Percentiles rank a stretch among this genome's conserved stretches.
These are phyloP conservation scores for Halophytophthora polymorphica DNA, from an alignment of 352 stramenopile species.

Conservation along the genomic window DNA sequence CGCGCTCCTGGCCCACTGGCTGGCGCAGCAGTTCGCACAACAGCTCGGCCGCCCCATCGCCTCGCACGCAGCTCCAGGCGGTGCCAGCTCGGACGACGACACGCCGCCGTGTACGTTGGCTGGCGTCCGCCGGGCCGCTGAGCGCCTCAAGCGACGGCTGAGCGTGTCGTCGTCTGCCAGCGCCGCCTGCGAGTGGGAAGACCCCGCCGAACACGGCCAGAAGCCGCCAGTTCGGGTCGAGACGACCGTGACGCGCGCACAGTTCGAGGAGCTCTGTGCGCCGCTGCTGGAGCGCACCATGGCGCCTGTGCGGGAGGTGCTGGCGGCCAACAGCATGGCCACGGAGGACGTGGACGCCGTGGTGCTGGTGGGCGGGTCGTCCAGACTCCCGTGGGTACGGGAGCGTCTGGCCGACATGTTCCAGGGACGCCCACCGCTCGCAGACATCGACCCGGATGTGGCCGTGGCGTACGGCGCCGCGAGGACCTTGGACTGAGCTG, in stretches of 20 bases:
- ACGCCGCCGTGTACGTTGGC: conserved; percentile 49
- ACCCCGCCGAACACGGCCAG: neutral
- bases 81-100: conserved; percentile 18
- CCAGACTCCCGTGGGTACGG: conserved; percentile 58
- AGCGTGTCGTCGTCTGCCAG: conserved; percentile 23
- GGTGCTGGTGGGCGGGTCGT: conserved; percentile 55
- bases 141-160: conserved; percentile 53
- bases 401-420: conserved; percentile 44
- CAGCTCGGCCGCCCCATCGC: conserved; percentile 29
- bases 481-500: conserved; percentile 43
- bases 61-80: conserved; percentile 20
- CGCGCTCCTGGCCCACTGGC: conserved; percentile 85
- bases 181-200: conserved; percentile 32
- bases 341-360: conserved; percentile 51
- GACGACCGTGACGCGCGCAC: conserved; percentile 32
- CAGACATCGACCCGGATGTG: conserved; percentile 64
- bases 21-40: conserved; percentile 75
- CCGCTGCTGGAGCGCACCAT: conserved; percentile 57
- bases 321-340: conserved; percentile 58
- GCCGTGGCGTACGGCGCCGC: conserved; percentile 64
- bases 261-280: conserved; percentile 48
- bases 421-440: conserved; percentile 36
- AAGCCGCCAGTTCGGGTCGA: conserved; percentile 11
- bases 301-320: conserved; percentile 44
- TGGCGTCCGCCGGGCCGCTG: conserved; percentile 50